Conservation (phyloP, 176 grass and related monocot species). For the Saccharum spontaneum region DNA sequence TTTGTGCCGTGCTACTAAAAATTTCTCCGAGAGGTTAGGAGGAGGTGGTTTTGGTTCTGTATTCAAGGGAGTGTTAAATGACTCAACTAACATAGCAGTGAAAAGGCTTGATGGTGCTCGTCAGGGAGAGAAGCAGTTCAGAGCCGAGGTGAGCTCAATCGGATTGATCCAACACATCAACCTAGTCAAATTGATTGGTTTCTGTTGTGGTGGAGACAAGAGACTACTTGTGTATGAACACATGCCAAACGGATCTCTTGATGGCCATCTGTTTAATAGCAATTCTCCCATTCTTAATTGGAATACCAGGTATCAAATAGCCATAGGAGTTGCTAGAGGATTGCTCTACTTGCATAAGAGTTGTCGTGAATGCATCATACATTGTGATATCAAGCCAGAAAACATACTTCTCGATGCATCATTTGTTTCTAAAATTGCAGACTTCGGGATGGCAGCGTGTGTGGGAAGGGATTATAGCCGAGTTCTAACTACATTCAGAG, state of each 20-base stretch:
- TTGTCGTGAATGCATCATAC: constrained; percentile 61
- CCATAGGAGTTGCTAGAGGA: constrained; percentile 49
- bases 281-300: not conserved
- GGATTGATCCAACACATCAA: constrained; percentile 61
- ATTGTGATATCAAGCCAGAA: constrained; percentile 63
- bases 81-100: constrained; percentile 44
- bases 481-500: constrained; percentile 57
- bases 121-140: constrained; percentile 60
- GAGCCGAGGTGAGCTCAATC: constrained; percentile 52
- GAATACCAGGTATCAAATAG: constrained; percentile 42
- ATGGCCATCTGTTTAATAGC: constrained; percentile 43
- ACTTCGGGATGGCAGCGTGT: constrained; percentile 68
- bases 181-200: constrained; percentile 51
- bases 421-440: constrained; percentile 56
- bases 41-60: constrained; percentile 54
- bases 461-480: constrained; percentile 55
- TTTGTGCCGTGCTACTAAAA: constrained; percentile 29
- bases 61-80: constrained; percentile 37
- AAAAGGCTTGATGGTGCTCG: constrained; percentile 42
- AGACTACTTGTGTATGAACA: constrained; percentile 57
- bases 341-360: constrained; percentile 57
- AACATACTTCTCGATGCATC: constrained; percentile 46
- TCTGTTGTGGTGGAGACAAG: constrained; percentile 45
- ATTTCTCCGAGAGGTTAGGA: constrained; percentile 46
- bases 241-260: constrained; percentile 60